Percentiles rank a stretch among this genome's conserved stretches.
phyloP scores from a whole-genome alignment of 495 filamentous ascomycete species.

The Aspergillus funiculosus region DNA sequence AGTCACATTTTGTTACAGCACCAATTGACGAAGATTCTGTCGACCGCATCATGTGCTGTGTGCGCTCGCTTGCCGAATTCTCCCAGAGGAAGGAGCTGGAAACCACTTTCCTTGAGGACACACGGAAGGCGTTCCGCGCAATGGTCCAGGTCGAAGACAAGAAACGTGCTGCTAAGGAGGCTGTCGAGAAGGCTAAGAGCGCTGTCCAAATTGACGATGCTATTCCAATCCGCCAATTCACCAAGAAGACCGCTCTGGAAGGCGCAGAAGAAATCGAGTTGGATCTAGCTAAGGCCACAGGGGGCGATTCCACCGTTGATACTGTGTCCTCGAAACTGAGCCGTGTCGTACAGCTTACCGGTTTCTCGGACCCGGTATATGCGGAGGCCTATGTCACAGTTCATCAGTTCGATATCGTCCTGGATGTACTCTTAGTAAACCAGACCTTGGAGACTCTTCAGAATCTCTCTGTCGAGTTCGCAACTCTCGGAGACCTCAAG shows the following conservation, averaged over 20 bases:
- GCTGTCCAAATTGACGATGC: slow-evolving; percentile 95
- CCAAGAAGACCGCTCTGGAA: slow-evolving; percentile 84
- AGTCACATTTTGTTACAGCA: slow-evolving; percentile 95
- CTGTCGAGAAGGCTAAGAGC: slow-evolving; percentile 84
- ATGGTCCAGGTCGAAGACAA: slow-evolving; percentile 98
- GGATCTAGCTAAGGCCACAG: slow-evolving; percentile 91
- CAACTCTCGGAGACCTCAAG: slow-evolving; percentile 94
- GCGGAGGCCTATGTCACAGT: slow-evolving; percentile 98
- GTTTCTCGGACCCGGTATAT: slow-evolving; percentile 97
- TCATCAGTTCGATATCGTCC: slow-evolving; percentile 97
- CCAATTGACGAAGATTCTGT: slow-evolving; percentile 97
- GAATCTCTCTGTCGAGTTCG: slow-evolving; percentile 96
- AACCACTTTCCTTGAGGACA: slow-evolving; percentile 90
- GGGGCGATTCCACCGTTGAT: slow-evolving; percentile 77
- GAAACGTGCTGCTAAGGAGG: slow-evolving; percentile 88
- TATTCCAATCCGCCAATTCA: slow-evolving; percentile 83
- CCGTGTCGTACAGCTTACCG: slow-evolving; percentile 93
- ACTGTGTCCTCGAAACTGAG: slow-evolving; percentile 89
- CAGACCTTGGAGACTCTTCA: slow-evolving; percentile 96
- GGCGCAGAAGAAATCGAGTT: slow-evolving; percentile 78
- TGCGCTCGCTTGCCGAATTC: slow-evolving; percentile 89
- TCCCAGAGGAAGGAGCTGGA: slow-evolving; percentile 83
- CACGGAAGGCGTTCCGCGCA: slow-evolving; percentile 90
- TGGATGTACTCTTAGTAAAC: slow-evolving; percentile 96
- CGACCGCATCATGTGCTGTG: slow-evolving; percentile 94